Evolutionary conservation across 192 early-diverging fungal genomes (phyloP).

Genomic region (Linderina pennispora): DNA sequence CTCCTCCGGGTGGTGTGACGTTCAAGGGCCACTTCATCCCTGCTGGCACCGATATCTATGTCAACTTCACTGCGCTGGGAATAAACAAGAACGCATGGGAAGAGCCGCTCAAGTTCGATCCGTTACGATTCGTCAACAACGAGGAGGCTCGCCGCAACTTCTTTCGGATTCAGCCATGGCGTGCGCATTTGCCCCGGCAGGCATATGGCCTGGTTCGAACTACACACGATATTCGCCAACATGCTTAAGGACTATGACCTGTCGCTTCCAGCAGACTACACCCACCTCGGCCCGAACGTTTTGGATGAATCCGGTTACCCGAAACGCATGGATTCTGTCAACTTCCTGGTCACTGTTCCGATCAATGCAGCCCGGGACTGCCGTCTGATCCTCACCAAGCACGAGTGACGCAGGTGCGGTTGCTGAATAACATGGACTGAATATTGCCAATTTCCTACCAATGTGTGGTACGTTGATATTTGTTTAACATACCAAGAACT

Average conservation of each 20-base stretch:
- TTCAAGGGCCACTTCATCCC: background rate
- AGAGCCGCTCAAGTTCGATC: background rate
- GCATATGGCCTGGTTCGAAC: background rate
- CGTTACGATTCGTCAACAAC: background rate
- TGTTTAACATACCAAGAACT: too few species aligned
- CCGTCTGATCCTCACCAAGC: too few species aligned
- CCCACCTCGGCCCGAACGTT: too few species aligned
- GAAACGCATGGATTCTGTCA: too few species aligned
- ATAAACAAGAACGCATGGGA: background rate
- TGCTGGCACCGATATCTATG: background rate
- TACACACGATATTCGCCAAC: background rate
- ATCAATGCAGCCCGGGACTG: too few species aligned
- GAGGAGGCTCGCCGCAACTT: background rate
- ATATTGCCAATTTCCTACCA: too few species aligned
- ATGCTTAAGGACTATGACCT: background rate
- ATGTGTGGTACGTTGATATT: too few species aligned
- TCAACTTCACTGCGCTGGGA: background rate
- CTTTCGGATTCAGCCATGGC: background rate
- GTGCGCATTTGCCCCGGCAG: background rate
- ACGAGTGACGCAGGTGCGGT: too few species aligned
- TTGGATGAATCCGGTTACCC: too few species aligned
- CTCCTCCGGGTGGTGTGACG: background rate
- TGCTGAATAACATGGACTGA: too few species aligned
- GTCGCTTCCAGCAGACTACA: background rate
- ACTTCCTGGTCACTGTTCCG: too few species aligned